Evolutionary conservation across 1,139 yeast genomes (phyloP), one percentile per base, ranked within the genome.

Genomic region (Yamadazyma oceani): DNA sequence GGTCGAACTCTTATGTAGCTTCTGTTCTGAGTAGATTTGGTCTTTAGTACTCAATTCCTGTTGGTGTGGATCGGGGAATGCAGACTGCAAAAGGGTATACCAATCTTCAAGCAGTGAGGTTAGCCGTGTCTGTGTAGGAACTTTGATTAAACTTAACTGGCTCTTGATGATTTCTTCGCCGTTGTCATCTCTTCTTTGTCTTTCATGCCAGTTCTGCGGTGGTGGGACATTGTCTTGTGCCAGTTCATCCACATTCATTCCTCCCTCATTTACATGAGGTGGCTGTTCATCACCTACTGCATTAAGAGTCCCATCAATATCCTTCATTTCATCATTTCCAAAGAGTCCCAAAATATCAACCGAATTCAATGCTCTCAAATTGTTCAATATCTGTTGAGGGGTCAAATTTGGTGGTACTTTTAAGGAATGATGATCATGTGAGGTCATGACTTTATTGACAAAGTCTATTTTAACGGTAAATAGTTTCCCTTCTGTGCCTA

Each of bases 401-500:
- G 36, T 35, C 4, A 44, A 27, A 17, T 38, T 54, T n/a, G 60
- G 41, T 3, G 58, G 17, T 46, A 37, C 1, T 12, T 27, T 15
- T 8, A 27, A 17, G 3, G 21, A 10, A 4, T 16, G 30, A 15
- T 3, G 7, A 10, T 27, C 30, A 4, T 27, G 21, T 14, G 30
- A 14, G 7, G 11, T 16, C 26, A 64, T 49, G 21, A 43, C 36
- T n/a, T 60, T 57, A 24, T 67, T 61, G 1, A 66, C 57, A 35
- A 69, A 64, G 51, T 82, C 81, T 10, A 82, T 53, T 34, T 66
- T 66, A 9, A 73, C 63, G 29, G 63, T 55, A 4, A 60, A 53
- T 7, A 80, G 48, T 39, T 64, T 61, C 3, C 80, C 82, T 23
- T 64, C 64, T 29, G 69, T 63, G 17, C 74, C 71, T 34, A 81